Evolutionary conservation across 805 yeast species (phyloP).

Genomic region (Metschnikowia aberdeeniae): DNA sequence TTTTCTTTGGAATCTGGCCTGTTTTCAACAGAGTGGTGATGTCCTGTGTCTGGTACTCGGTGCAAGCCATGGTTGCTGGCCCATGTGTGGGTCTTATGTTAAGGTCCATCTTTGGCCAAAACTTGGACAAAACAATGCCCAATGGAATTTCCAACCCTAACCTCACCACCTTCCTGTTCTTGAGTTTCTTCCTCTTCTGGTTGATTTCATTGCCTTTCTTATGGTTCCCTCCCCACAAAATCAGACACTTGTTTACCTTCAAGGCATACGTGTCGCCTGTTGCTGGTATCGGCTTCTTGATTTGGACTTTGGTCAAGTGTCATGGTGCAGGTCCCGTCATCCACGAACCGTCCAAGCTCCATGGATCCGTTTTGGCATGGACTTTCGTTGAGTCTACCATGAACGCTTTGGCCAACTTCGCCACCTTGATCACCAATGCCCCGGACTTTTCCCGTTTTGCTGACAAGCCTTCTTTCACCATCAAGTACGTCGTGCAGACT

Average conservation of each 20-base stretch:
- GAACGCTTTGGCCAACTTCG: slow-evolving; percentile 82
- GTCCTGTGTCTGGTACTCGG: slow-evolving; percentile 86
- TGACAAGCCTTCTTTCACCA: slow-evolving; percentile 36
- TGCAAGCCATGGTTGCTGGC: slow-evolving; percentile 82
- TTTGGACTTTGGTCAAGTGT: slow-evolving; percentile 82
- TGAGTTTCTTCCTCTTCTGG: slow-evolving; percentile 82
- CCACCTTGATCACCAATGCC: slow-evolving; percentile 82
- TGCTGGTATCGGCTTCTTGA: slow-evolving; percentile 77
- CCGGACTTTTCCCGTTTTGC: slow-evolving; percentile 90
- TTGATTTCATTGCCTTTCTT: slow-evolving; percentile 72
- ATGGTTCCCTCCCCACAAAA: slow-evolving; percentile 75
- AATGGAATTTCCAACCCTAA: slow-evolving; percentile 56
- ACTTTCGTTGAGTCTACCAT: slow-evolving; percentile 72
- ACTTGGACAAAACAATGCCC: slow-evolving; percentile 58
- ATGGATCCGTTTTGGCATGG: slow-evolving; percentile 72
- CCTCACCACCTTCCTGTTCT: slow-evolving; percentile 67
- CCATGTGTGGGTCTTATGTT: slow-evolving; percentile 71
- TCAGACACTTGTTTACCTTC: slow-evolving; percentile 78
- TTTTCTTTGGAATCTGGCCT: slow-evolving; percentile 86
- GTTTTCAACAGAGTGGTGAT: slow-evolving; percentile 82
- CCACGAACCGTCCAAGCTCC: slow-evolving; percentile 47
- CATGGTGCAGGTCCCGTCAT: slow-evolving; percentile 75
- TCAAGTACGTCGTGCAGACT: slow-evolving; percentile 43
- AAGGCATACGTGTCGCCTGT: slow-evolving; percentile 76
- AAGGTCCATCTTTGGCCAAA: slow-evolving; percentile 62